Evolutionary conservation across 495 filamentous ascomycete genomes (phyloP).

Genomic region (Neurospora sp.): DNA sequence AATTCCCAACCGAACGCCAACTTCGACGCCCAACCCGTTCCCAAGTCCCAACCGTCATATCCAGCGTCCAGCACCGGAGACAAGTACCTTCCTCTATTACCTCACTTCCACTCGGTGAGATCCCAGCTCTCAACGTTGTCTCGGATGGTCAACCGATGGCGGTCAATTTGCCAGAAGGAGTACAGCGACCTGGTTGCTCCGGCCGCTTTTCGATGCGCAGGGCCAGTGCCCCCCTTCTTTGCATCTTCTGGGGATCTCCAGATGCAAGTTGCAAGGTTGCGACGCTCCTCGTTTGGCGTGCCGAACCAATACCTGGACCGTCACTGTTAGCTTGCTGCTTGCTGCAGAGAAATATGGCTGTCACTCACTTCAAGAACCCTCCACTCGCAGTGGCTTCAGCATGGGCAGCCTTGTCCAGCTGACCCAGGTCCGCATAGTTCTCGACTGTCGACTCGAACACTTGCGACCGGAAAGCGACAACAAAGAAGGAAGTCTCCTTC

Average conservation of each 20-base stretch:
- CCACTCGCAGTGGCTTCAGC: conserved; percentile 65
- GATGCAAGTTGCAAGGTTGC: conserved; percentile 68
- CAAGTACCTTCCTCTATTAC: background rate
- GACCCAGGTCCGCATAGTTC: conserved; percentile 44
- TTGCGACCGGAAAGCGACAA: conserved; percentile 71
- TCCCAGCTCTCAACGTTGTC: conserved; percentile 48
- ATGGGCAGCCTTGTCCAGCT: conserved; percentile 65
- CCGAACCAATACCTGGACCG: conserved; percentile 66
- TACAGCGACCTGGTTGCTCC: conserved; percentile 42
- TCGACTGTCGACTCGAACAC: conserved; percentile 49
- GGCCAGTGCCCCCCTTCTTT: conserved; percentile 52
- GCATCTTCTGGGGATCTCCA: conserved; percentile 67
- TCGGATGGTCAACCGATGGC: conserved; percentile 48
- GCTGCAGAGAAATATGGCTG: conserved; percentile 9
- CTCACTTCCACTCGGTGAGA: conserved; percentile 43
- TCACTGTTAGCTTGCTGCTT: conserved; percentile 2
- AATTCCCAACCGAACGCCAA: background rate
- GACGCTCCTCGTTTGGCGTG: conserved; percentile 47
- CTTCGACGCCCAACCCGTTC: background rate
- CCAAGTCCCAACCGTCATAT: background rate
- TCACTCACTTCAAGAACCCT: conserved; percentile 64
- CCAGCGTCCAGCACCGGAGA: background rate
- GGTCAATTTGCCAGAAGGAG: conserved; percentile 52
- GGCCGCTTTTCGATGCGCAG: conserved; percentile 43
- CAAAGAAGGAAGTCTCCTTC: conserved; percentile 59